Evolutionary conservation across 2,329 filamentous ascomycete species (phyloP), one percentile per base, ranked within the genome.

Genomic region (Teratosphaeria destructans): DNA sequence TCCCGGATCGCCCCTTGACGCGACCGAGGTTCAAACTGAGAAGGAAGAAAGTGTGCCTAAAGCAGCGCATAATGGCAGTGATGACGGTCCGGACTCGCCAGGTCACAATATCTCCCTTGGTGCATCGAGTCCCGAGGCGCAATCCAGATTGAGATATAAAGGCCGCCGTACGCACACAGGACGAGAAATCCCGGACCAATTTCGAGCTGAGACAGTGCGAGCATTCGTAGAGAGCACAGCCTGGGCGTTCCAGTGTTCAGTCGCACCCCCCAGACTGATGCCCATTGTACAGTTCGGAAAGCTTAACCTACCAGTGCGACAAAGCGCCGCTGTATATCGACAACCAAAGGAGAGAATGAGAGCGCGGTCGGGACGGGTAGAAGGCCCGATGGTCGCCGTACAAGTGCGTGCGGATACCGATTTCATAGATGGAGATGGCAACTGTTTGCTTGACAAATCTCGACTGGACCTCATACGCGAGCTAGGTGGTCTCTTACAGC

Each of bases 141-240:
- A n/a, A 26, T 43, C 59, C 55, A 47, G 61, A 32, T 32, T 65
- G 12, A 65, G 66, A 60, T 86, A 86, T 70, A 82, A 78, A 53
- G 84, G 84, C 34, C 79, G 81, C 52, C 82, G 84, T 27, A 78
- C 80, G n/a, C 79, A 78, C 8, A 78, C 79, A 39, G 83, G 82
- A 19, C 68, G 74, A 34, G 79, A 83, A 54, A 85, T 85, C 81
- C 83, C 83, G 16, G 80, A 82, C 55, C 76, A 78, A 29, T 78
- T 81, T 62, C 81, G 83, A 34, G 76, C 80, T 27, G 81, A 85
- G 23, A 78, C 79, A 34, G 73, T 85, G 47, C 76, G 78, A 55
- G 76, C 78, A 14, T 80, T 86, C 62, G 70, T 85, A 11, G 83
- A 86, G 69, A 80, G 81, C 65, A 75, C 79, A 11, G 76, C 78